Base-by-base conservation (phyloP, 225 moss, liverwort and hornwort genomes). In the Bryum argenteum region DNA sequence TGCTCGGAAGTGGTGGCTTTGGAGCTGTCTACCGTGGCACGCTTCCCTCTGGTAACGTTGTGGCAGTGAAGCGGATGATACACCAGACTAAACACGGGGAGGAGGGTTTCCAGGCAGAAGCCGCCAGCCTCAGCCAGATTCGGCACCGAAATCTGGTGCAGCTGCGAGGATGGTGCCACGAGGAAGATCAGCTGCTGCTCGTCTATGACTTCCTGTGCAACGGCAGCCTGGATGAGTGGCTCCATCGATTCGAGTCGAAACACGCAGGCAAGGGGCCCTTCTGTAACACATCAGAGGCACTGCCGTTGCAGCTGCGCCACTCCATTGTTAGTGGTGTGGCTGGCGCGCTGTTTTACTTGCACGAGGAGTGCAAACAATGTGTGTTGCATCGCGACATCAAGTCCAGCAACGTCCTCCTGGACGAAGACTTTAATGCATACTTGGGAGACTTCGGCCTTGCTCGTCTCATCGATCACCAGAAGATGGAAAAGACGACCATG, bases 141-240 rank as follows among this genome's bases (percentile, higher is more conserved):
- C n/a, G n/a, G n/a, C n/a, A n/a, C n/a, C n/a, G n/a, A n/a, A n/a
- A n/a, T n/a, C n/a, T n/a, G n/a, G n/a, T n/a, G n/a, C n/a, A n/a
- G n/a, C n/a, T n/a, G n/a, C n/a, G n/a, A n/a, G n/a, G n/a, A n/a
- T n/a, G n/a, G n/a, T n/a, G n/a, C n/a, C n/a, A n/a, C n/a, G n/a
- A n/a, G n/a, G n/a, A n/a, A n/a, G n/a, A n/a, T n/a, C n/a, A n/a
- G n/a, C n/a, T n/a, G n/a, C n/a, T n/a, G n/a, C n/a, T n/a, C n/a
- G n/a, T n/a, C n/a, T n/a, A n/a, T n/a, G n/a, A n/a, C n/a, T n/a
- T n/a, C n/a, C n/a, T n/a, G n/a, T n/a, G 71, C 69, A 91, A 87
- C 23, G 89, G 89, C 20, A 83, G 84, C 76, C 76, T 89, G 3
- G 60, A 91, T 58, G 76, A 89, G 8, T 78, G 88, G 69, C 79